phyloP scores from a whole-genome alignment of 2,329 filamentous ascomycete genomes.

The Trichoderma atroviride region DNA sequence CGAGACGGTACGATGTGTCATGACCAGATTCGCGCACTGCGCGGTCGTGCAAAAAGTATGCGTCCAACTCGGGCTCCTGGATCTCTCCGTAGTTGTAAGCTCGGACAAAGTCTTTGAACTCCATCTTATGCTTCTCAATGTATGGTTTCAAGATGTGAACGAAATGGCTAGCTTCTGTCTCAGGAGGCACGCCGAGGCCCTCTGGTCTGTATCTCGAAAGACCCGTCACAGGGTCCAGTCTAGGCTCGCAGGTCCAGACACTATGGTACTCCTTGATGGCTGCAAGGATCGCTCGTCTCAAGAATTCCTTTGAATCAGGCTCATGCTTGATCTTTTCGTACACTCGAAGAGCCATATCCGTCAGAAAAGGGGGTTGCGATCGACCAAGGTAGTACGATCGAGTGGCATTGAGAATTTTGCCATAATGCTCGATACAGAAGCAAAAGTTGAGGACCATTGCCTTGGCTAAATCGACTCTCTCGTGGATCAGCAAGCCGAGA shows the following conservation, averaged over 20 bases:
- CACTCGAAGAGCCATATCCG: constrained; percentile 92
- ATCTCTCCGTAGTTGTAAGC: constrained; percentile 83
- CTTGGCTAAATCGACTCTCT: constrained; percentile 84
- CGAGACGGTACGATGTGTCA: constrained; percentile 92
- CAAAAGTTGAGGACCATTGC: constrained; percentile 96
- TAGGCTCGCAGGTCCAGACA: constrained; percentile 80
- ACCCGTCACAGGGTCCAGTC: constrained; percentile 75
- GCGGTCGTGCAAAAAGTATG: constrained; percentile 95
- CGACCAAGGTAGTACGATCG: constrained; percentile 92
- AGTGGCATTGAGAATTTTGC: constrained; percentile 97
- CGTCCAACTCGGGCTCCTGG: constrained; percentile 83
- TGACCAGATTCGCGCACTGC: constrained; percentile 96
- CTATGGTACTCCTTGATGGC: constrained; percentile 97
- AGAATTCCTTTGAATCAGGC: constrained; percentile 76
- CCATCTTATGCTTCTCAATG: constrained; percentile 79
- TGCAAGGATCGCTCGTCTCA: constrained; percentile 77
- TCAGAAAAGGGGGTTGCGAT: constrained; percentile 94
- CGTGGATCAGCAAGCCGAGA: constrained; percentile 81
- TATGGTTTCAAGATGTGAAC: constrained; percentile 81
- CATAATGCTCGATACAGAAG: constrained; percentile 98
- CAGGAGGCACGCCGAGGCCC: constrained; percentile 83
- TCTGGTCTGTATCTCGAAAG: constrained; percentile 84
- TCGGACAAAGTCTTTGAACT: constrained; percentile 79
- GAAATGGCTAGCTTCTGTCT: constrained; percentile 88
- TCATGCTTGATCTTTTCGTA: constrained; percentile 93